Evolutionary conservation across 176 grass and related monocot species (phyloP).

Genomic region (Hsuehochloa calcarea): DNA sequence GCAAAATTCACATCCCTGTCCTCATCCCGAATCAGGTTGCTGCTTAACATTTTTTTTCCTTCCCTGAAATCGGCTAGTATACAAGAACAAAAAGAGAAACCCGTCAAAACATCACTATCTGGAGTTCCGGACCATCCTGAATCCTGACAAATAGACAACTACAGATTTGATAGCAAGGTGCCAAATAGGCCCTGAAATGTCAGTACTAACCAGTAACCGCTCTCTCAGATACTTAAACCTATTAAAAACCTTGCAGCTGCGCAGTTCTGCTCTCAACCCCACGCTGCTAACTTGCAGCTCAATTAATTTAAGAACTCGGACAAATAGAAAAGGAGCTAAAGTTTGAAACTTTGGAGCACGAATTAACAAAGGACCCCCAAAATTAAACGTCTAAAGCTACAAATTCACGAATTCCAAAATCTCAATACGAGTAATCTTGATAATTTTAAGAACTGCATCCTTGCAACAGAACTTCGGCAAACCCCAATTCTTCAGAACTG

Average conservation of each 20-base stretch:
- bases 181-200: not conserved
- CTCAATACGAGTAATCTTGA: not conserved
- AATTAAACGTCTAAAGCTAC: not conserved
- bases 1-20: too few relatives aligned
- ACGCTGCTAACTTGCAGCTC: not conserved
- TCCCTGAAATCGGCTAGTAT: not conserved
- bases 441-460: not conserved
- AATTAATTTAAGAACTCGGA: not conserved
- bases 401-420: not conserved
- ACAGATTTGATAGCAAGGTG: not conserved
- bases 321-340: not conserved
- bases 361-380: not conserved
- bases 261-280: not conserved
- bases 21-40: too few relatives aligned
- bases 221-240: not conserved
- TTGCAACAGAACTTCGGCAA: not conserved
- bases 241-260: not conserved
- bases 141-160: not conserved
- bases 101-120: not conserved
- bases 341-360: not conserved
- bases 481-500: not conserved
- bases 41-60: not conserved
- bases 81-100: not conserved
- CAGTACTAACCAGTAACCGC: not conserved
- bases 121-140: not conserved